A percentile compares a stretch with the other conserved stretches of the same genome.
These are phyloP conservation scores for Oidiodendron maius DNA, from an alignment of 495 filamentous ascomycete genomes.

Conservation along the genomic window DNA sequence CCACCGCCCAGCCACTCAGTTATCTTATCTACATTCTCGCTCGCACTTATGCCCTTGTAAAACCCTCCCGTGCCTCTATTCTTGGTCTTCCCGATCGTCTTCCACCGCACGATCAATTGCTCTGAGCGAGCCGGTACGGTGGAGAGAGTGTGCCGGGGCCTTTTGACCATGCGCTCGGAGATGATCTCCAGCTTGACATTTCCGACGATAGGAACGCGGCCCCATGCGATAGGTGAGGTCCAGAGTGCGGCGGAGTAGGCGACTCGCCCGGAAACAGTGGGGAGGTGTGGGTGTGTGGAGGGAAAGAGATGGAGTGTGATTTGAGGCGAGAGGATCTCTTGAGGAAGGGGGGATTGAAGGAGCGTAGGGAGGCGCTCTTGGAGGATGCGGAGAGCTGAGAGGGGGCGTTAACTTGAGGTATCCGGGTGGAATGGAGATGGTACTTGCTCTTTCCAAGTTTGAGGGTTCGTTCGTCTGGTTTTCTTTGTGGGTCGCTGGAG, in stretches of 20 bases:
- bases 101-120: slow-evolving; percentile 83
- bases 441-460: slow-evolving; percentile 84
- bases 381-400: slow-evolving; percentile 74
- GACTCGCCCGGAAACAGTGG: slow-evolving; percentile 81
- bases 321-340: slow-evolving; percentile 78
- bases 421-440: background rate
- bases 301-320: slow-evolving; percentile 96
- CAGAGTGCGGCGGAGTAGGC: slow-evolving; percentile 89
- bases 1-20: slow-evolving; percentile 38
- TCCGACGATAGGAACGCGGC: slow-evolving; percentile 79
- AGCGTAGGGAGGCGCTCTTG: slow-evolving; percentile 83
- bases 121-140: slow-evolving; percentile 38
- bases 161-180: slow-evolving; percentile 76
- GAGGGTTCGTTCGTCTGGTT: slow-evolving; percentile 71
- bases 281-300: slow-evolving; percentile 91
- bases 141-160: slow-evolving; percentile 22
- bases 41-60: slow-evolving; percentile 32
- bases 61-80: slow-evolving; percentile 29
- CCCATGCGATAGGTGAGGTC: slow-evolving; percentile 95
- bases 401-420: background rate
- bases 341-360: slow-evolving; percentile 75
- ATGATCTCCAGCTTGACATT: slow-evolving; percentile 83
- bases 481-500: slow-evolving; percentile 15
- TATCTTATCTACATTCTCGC: slow-evolving; percentile 44
- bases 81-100: slow-evolving; percentile 40